phyloP scores from a whole-genome alignment of 2,329 filamentous ascomycete genomes.

The Pseudopyricularia javanii region DNA sequence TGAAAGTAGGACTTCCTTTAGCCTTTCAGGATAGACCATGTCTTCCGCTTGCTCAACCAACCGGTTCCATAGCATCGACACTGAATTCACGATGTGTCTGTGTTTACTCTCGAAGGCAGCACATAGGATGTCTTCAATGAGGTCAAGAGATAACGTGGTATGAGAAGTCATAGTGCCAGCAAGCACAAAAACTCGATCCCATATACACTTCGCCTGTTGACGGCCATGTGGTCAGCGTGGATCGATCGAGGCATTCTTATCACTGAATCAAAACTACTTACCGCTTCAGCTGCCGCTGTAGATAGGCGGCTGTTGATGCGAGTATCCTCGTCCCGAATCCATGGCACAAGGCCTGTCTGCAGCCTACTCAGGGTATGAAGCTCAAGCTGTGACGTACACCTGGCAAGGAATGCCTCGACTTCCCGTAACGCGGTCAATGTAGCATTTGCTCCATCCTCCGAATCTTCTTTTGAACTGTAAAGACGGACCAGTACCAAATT shows the following conservation, averaged over 20 bases:
- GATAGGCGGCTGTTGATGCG: slow-evolving; percentile 27
- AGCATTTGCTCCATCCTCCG: slow-evolving; percentile 21
- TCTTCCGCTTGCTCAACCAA: slow-evolving; percentile 49
- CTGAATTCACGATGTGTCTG: slow-evolving; percentile 35
- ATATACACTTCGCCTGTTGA: slow-evolving; percentile 32
- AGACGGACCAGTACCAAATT: slow-evolving; percentile 36
- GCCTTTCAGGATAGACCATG: slow-evolving; percentile 50
- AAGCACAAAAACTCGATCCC: slow-evolving; percentile 33
- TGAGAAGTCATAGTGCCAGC: slow-evolving; percentile 21
- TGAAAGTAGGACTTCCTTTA: slow-evolving; percentile 50
- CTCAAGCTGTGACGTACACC: slow-evolving; percentile 35
- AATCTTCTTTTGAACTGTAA: slow-evolving; percentile 24
- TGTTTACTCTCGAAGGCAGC: slow-evolving; percentile 48
- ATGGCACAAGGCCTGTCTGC: slow-evolving; percentile 48
- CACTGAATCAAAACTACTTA: slow-evolving; percentile 20
- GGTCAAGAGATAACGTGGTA: slow-evolving; percentile 31
- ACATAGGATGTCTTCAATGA: slow-evolving; percentile 41
- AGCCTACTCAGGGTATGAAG: slow-evolving; percentile 43
- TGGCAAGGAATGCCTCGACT: slow-evolving; percentile 37
- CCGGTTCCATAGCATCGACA: slow-evolving; percentile 52
- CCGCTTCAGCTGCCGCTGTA: slow-evolving; percentile 26
- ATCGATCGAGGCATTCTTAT: not conserved
- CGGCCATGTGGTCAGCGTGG: slow-evolving; percentile 13
- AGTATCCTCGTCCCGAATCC: slow-evolving; percentile 47
- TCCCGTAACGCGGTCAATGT: slow-evolving; percentile 38